Percentiles rank a stretch among this genome's conserved stretches.
Conservation (phyloP, 306 rosid genomes). For the Fragaria vesca region DNA sequence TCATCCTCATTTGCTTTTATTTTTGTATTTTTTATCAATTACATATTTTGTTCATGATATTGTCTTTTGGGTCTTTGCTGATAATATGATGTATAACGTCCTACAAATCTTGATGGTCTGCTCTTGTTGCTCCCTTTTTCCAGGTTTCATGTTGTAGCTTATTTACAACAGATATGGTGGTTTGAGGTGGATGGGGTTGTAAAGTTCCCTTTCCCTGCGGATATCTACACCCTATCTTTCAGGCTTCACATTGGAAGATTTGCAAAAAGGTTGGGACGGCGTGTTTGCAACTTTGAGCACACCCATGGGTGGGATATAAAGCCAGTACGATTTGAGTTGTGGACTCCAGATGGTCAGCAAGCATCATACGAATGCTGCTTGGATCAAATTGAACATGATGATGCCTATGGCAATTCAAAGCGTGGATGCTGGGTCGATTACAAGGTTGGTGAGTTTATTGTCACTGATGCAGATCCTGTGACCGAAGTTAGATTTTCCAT, state of each 20-base stretch:
- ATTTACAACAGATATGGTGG: slow-evolving; percentile 98
- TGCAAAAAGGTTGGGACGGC: slow-evolving; percentile 77
- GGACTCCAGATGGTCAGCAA: slow-evolving; percentile 71
- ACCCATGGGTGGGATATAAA: slow-evolving; percentile 91
- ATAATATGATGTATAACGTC: neutral
- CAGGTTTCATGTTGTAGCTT: slow-evolving; percentile 81
- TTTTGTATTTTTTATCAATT: neutral
- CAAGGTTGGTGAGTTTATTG: slow-evolving; percentile 93
- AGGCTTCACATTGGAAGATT: slow-evolving; percentile 88
- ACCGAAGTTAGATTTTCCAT: slow-evolving; percentile 81
- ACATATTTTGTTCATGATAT: neutral
- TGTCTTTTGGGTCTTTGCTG: neutral
- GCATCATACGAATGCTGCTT: slow-evolving; percentile 60
- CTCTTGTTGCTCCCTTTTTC: slow-evolving; percentile 32
- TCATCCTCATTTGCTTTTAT: neutral
- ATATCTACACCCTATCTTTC: slow-evolving; percentile 70
- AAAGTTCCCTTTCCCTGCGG: slow-evolving; percentile 78
- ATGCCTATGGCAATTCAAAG: slow-evolving; percentile 55
- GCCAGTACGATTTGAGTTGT: slow-evolving; percentile 71
- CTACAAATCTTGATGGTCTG: neutral
- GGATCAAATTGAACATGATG: slow-evolving; percentile 55
- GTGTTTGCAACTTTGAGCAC: slow-evolving; percentile 76
- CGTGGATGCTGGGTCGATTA: slow-evolving; percentile 89
- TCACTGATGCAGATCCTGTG: slow-evolving; percentile 51
- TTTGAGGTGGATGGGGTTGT: slow-evolving; percentile 85